Evolutionary conservation across 306 rosid species (phyloP).

Genomic region (Mimosa bimucronata): DNA sequence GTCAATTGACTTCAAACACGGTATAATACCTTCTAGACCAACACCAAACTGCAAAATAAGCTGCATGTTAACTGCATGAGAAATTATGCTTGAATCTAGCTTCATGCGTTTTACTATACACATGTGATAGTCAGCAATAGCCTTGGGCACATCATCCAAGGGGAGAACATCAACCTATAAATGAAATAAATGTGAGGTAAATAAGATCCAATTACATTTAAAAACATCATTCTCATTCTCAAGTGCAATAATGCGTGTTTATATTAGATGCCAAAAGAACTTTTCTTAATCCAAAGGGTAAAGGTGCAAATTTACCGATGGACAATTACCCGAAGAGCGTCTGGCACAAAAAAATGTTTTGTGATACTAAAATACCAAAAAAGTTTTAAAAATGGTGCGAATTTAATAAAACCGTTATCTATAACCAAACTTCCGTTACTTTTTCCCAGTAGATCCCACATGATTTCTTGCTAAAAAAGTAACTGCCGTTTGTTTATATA

Average conservation of each 20-base stretch:
- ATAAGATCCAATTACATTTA: not conserved
- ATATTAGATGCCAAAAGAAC: no score
- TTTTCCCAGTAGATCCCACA: no score
- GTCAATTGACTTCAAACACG: constrained; percentile 19
- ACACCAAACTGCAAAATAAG: constrained; percentile 91
- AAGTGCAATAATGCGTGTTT: not conserved
- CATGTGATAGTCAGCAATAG: constrained; percentile 61
- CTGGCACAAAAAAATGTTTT: no score
- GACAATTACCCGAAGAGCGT: no score
- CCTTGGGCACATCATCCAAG: constrained; percentile 64
- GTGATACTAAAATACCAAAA: no score
- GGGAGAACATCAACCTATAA: constrained; percentile 80
- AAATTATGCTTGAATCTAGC: constrained; percentile 64
- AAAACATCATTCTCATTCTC: constrained; percentile 1
- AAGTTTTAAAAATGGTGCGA: no score
- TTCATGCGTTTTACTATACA: constrained; percentile 68
- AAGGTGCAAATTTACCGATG: not conserved
- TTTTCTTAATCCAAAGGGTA: no score
- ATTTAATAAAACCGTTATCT: no score
- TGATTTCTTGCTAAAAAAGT: no score
- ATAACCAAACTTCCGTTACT: no score
- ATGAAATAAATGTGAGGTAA: not conserved
- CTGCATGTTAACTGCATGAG: constrained; percentile 71
- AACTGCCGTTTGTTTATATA: no score
- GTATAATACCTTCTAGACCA: constrained; percentile 79